Evolutionary conservation across 1,284 basidiomycete species (phyloP), one percentile per base, ranked within the genome.

Genomic region (Meira nashicola): DNA sequence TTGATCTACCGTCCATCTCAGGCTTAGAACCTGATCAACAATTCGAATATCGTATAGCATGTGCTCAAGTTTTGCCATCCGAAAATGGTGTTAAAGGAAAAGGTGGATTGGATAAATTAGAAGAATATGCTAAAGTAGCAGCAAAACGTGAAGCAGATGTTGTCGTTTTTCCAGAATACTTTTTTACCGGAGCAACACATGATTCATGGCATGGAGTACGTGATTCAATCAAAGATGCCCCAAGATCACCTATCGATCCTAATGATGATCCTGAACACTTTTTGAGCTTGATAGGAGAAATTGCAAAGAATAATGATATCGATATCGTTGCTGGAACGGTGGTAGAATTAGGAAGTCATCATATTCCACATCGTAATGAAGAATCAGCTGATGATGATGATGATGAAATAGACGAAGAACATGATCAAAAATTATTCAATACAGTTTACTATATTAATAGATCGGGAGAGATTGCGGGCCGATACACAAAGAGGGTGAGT

Each of bases 291-390:
- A 65, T 74, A 39, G 55, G 61, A n/a, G 41, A 50, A 14, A 60
- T 67, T 1, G 74, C 72, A 2, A 23, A 55, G 10, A 58, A 64
- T 53, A 58, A 60, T 55, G 66, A 70, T 43, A 63, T 76, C 17
- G 73, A 74, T n/a, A 71, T 77, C 21, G 74, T 76, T 0, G 73
- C 73, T 0, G 75, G 75, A 3, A 76, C 75, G 0, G 72, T 73
- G 5, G 74, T 77, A 4, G 69, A 76, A 57, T 51, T 68, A 2
- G 70, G 67, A 1, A 49, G 59, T 33, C 59, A 60, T 38, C 64
- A 65, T 39, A 48, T 58, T 19, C 57, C 57, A 8, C 48, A 61
- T 19, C 23, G 53, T 10, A 25, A 19, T n/a, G 56, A 60, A 12
- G n/a, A 11, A 3, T 7, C 9, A 14, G 44, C 5, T 11, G 38